A percentile compares a stretch with the other conserved stretches of the same genome.
phyloP scores from a whole-genome alignment of 495 filamentous ascomycete genomes.

The Aspergillus campestris region DNA sequence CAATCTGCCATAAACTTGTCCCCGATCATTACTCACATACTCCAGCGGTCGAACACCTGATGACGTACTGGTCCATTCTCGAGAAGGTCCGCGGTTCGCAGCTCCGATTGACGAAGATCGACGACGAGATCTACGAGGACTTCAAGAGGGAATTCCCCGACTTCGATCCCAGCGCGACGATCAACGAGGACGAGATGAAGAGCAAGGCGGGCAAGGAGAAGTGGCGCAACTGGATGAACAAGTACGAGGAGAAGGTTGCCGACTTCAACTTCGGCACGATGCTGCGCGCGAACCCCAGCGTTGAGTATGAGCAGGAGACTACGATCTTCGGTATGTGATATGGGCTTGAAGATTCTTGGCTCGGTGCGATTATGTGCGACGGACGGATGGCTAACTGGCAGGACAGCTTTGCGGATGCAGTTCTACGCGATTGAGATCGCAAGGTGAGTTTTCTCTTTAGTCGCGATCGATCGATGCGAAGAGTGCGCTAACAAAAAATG shows the following conservation, averaged over 20 bases:
- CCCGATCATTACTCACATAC: conserved; percentile 9
- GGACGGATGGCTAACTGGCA: conserved; percentile 10
- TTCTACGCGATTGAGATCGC: conserved; percentile 97
- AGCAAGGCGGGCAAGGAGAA: conserved; percentile 90
- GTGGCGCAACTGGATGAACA: conserved; percentile 92
- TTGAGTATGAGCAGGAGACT: conserved; percentile 78
- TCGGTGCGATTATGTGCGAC: not conserved
- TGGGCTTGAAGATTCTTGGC: not conserved
- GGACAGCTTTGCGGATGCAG: conserved; percentile 67
- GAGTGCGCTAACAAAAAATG: conserved; percentile 5
- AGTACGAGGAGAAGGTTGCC: conserved; percentile 84
- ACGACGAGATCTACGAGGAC: conserved; percentile 88
- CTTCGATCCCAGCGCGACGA: conserved; percentile 68
- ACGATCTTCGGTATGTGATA: conserved; percentile 63
- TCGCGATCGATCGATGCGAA: not conserved
- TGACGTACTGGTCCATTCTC: conserved; percentile 94
- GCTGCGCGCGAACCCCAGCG: conserved; percentile 65
- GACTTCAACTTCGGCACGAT: conserved; percentile 98
- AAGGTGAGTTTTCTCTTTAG: conserved; percentile 40
- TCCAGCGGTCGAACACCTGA: conserved; percentile 83
- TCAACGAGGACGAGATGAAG: conserved; percentile 95
- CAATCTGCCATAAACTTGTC: not conserved
- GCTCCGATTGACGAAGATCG: conserved; percentile 82
- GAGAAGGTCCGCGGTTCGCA: conserved; percentile 79
- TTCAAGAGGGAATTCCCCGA: conserved; percentile 85